Evolutionary conservation across 192 early-diverging fungal species (phyloP).

Genomic region (Coemansia sp.): DNA sequence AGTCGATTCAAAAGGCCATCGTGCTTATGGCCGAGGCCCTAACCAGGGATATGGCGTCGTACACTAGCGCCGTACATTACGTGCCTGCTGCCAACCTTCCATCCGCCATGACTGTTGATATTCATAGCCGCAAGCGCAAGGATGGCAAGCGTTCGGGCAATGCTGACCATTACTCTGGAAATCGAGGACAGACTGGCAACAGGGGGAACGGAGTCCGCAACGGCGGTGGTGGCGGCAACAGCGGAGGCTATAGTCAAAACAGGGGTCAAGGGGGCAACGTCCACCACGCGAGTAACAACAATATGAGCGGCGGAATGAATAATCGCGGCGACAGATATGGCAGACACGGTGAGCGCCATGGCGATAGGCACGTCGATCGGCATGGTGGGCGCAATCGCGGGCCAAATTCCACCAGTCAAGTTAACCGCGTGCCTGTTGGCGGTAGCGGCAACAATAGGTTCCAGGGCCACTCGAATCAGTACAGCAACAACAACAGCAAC

Average conservation of each 20-base stretch:
- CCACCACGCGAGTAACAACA: conserved; percentile 1
- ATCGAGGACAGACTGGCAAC: conserved; percentile 15
- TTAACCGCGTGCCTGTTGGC: conserved; percentile 41
- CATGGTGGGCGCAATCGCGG: conserved; percentile 25
- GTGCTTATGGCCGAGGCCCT: conserved; percentile 35
- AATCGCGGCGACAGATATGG: conserved; percentile 29
- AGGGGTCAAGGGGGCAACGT: background rate
- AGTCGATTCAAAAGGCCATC: conserved; percentile 40
- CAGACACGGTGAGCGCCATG: background rate
- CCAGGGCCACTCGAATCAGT: conserved; percentile 4
- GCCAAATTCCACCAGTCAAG: conserved; percentile 17
- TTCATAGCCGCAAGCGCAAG: conserved; percentile 39
- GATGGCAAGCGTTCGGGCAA: conserved; percentile 25
- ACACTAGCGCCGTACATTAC: conserved; percentile 38
- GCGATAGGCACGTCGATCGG: conserved; percentile 16
- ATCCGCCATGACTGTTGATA: conserved; percentile 53
- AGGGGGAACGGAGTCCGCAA: conserved; percentile 15
- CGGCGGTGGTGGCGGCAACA: background rate
- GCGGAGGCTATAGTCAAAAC: conserved; percentile 8
- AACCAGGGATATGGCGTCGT: conserved; percentile 37
- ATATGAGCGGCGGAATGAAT: conserved; percentile 5
- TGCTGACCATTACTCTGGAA: conserved; percentile 15
- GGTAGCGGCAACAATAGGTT: background rate
- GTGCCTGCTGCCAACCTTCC: conserved; percentile 48
- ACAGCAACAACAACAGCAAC: background rate